Base-by-base conservation (phyloP, 1,139 yeast species). In the Yamadazyma diospyri region DNA sequence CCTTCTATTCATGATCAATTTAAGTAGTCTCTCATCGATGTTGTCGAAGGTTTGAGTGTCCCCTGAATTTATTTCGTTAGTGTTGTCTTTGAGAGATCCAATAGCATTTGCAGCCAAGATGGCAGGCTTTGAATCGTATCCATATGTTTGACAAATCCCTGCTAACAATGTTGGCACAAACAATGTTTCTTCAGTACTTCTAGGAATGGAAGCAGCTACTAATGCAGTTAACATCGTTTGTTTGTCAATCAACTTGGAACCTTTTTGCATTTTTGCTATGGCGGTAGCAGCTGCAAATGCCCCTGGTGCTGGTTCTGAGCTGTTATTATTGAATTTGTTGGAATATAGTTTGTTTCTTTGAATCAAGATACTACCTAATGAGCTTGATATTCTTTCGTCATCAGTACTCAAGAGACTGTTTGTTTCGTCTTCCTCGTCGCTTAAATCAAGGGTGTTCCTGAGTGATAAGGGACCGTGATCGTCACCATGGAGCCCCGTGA, bases 251-350 rank as follows among this genome's bases (percentile, higher is more conserved):
- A 46, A 38, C 6, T 36, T 23, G 16, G 48, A 52, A 6, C 45
- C 39, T 23, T 64, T 69, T 38, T 71, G 72, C 72, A 73, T 68
- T 45, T 64, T 73, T 27, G 75, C 81, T 39, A 76, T 64, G 6
- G 85, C 80, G 28, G 85, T 76, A 3, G 87, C 87, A 3, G 89
- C 89, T 2, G 84, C 82, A 53, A 68, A 68, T 2, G 87, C 78
- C 4, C 87, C 89, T 0, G 92, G 89, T 0, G 89, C 89, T 33
- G 83, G 86, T 24, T 64, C 65, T 33, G 73, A 76, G 45, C 78
- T 81, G 40, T 76, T 50, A 25, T 46, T 47, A 16, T 43, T 33
- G 30, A 39, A 43, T 16, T 43, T 40, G 35, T 46, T 52, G 23
- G 49, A 33, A 42, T 48, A 27, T 40, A 45, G 21, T 23, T 38